Evolutionary conservation across 768 basidiomycete species (phyloP), one percentile per base, ranked within the genome.

Genomic region (Lactarius hengduanensis): DNA sequence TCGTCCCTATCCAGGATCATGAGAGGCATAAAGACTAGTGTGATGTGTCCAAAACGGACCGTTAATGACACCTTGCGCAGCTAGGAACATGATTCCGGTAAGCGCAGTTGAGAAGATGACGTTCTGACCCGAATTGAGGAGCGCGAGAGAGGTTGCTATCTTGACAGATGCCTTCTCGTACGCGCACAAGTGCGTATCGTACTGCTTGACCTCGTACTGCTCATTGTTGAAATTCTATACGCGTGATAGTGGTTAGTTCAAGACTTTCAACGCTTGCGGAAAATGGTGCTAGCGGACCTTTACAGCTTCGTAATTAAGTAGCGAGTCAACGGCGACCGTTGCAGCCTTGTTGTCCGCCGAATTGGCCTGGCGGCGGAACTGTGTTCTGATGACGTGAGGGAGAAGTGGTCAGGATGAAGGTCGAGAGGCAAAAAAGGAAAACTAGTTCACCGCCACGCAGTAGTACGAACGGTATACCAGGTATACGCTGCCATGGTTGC

Each of bases 281-380:
- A 28, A 32, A 13, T 11, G 6, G n/a, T 43, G 22, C 5, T 36
- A 18, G 53, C 77, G 38, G 68, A 95, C 96, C 84, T 98, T 99
- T 73, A 99, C 97, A 3, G 97, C 97, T 74, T 99, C 97, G 72
- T 94, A 98, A 74, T 99, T 99, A 76, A 99, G 96, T 54, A 99
- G 79, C 0, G 96, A 93, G 74, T 99, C 97, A 3, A 98, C 94
- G 3, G 94, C 92, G 2, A 91, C 85, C 0, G 93, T 92, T 0
- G 96, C 97, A 20, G 96, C 96, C 73, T 91, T 92, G 77, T 99
- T 98, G 71, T 99, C 97, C 0, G 97, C 97, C 64, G 90, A 84
- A 77, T 99, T 99, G 0, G 96, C 97, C 67, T 97, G 86, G 56
- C 95, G 87, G 28, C 97, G 89, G 80, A 98, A 98, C 59, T 86